Percentiles rank a stretch among this genome's conserved stretches.
phyloP scores from a whole-genome alignment of 2,329 filamentous ascomycete species.

The Paramyrothecium roridum region DNA sequence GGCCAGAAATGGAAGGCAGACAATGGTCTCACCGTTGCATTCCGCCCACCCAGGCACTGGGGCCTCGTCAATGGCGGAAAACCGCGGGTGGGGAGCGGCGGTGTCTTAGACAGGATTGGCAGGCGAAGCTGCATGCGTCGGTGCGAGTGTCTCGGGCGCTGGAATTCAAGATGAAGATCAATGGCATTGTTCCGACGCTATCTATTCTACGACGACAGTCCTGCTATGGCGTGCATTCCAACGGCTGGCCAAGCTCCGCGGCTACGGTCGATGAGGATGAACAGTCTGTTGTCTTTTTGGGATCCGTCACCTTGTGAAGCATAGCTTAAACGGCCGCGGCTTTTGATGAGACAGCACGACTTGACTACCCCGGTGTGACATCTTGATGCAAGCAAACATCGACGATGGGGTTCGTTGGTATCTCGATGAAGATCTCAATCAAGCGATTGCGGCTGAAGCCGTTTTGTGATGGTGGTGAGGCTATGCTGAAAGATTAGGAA shows the following conservation, averaged over 20 bases:
- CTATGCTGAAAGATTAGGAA: too few relatives aligned
- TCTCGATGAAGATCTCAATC: too few relatives aligned
- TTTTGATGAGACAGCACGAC: too few relatives aligned
- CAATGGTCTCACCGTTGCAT: background rate
- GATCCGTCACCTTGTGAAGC: too few relatives aligned
- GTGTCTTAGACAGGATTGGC: background rate
- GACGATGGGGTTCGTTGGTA: too few relatives aligned
- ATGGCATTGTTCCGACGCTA: background rate
- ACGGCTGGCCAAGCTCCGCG: background rate
- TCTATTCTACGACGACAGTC: background rate
- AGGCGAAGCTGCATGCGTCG: background rate
- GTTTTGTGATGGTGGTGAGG: too few relatives aligned
- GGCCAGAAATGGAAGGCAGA: background rate
- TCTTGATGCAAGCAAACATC: too few relatives aligned
- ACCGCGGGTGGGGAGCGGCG: background rate
- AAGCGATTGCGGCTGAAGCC: too few relatives aligned
- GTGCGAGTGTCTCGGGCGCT: background rate
- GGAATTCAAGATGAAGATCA: background rate
- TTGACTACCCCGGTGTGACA: too few relatives aligned
- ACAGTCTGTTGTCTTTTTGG: background rate
- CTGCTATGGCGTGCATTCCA: background rate
- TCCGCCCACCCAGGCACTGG: background rate
- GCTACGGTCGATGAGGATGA: too few relatives aligned
- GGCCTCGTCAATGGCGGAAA: background rate
- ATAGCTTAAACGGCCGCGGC: too few relatives aligned